phyloP scores from a whole-genome alignment of 805 yeast genomes.

The Cyberlindnera mycetangii region DNA sequence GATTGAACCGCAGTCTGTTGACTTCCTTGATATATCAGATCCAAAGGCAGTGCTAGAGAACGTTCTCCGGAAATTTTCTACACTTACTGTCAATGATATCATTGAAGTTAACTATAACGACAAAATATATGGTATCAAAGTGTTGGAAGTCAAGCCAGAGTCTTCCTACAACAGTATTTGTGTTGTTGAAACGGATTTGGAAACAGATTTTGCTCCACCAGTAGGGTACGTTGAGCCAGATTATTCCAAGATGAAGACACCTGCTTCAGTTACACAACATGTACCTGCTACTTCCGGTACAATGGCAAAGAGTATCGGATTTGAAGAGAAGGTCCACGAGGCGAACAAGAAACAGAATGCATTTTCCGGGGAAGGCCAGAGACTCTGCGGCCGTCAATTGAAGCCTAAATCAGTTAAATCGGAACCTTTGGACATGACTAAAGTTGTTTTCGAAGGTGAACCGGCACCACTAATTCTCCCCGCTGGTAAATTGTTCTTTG shows the following conservation, averaged over 20 bases:
- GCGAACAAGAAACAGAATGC: slow-evolving; percentile 30
- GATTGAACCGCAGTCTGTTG: slow-evolving; percentile 92
- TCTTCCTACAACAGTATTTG: slow-evolving; percentile 66
- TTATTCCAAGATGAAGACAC: slow-evolving; percentile 33
- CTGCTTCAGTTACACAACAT: neutral
- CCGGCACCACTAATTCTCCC: slow-evolving; percentile 76
- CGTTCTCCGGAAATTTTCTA: slow-evolving; percentile 84
- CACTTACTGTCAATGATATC: slow-evolving; percentile 79
- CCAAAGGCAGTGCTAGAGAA: slow-evolving; percentile 96
- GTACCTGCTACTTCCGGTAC: slow-evolving; percentile 49
- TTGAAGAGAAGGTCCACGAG: slow-evolving; percentile 52
- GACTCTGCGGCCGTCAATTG: slow-evolving; percentile 56
- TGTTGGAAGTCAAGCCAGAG: slow-evolving; percentile 84
- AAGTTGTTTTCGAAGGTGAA: slow-evolving; percentile 53
- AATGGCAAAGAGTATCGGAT: slow-evolving; percentile 74
- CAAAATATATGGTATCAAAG: slow-evolving; percentile 71
- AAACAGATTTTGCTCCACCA: slow-evolving; percentile 98
- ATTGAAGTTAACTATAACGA: slow-evolving; percentile 85
- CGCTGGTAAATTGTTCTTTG: slow-evolving; percentile 87
- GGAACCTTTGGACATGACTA: slow-evolving; percentile 32
- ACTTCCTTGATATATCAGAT: slow-evolving; percentile 88
- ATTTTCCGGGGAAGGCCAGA: slow-evolving; percentile 66
- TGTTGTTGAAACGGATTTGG: slow-evolving; percentile 94
- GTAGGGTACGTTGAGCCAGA: slow-evolving; percentile 97
- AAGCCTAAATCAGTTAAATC: slow-evolving; percentile 25